These are phyloP conservation scores for Brasenia schreberi DNA, from an alignment of 164 flowering plant genomes.

Conservation along the genomic window DNA sequence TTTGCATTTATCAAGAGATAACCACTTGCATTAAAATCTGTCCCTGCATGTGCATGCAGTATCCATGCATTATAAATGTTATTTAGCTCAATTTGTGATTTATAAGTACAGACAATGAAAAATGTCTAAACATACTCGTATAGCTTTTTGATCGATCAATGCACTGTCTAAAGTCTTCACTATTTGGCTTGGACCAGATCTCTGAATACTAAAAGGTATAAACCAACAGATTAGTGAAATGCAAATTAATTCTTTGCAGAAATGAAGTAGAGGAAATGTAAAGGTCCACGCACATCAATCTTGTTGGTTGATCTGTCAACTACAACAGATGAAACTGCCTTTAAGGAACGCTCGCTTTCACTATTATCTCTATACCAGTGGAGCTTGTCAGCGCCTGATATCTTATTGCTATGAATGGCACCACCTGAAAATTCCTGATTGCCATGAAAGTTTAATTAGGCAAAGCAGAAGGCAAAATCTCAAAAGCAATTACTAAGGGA, in stretches of 20 bases:
- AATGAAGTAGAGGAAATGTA: not conserved
- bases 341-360: slow-evolving; percentile 48
- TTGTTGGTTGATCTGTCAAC: slow-evolving; percentile 18
- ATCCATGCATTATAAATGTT: not conserved
- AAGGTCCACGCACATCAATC: slow-evolving; percentile 27
- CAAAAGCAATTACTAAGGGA: too few species aligned
- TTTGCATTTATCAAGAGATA: slow-evolving; percentile 91
- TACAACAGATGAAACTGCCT: slow-evolving; percentile 31
- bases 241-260: not conserved
- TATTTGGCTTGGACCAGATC: slow-evolving; percentile 73
- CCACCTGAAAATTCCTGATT: slow-evolving; percentile 35
- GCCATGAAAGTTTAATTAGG: not conserved
- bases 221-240: not conserved
- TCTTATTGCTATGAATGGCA: slow-evolving; percentile 9
- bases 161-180: slow-evolving; percentile 75
- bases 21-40: slow-evolving; percentile 62
- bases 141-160: slow-evolving; percentile 36
- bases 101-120: not conserved
- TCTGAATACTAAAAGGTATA: slow-evolving; percentile 41
- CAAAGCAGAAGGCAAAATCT: not conserved
- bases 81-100: not conserved
- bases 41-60: slow-evolving; percentile 24
- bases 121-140: slow-evolving; percentile 37
- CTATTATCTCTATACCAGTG: slow-evolving; percentile 16
- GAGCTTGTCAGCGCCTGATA: slow-evolving; percentile 27